Evolutionary conservation across 805 yeast genomes (phyloP).

Genomic region (Wickerhamiella siamensis): DNA sequence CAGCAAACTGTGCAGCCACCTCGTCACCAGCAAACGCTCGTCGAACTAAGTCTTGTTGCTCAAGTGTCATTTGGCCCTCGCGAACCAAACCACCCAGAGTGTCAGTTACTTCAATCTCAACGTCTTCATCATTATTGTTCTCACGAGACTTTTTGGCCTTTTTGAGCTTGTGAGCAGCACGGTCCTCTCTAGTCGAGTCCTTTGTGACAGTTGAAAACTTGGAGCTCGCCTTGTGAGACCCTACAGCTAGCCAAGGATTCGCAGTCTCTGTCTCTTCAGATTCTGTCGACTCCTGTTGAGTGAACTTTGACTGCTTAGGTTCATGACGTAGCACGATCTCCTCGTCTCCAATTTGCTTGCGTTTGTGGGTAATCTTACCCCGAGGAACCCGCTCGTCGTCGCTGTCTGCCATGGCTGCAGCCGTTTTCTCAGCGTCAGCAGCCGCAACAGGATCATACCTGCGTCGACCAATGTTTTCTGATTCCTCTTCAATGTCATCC

Average conservation of each 20-base stretch:
- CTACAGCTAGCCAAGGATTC: conserved; percentile 31
- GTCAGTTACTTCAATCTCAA: conserved; percentile 13
- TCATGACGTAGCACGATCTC: conserved; percentile 3
- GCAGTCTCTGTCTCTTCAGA: conserved; percentile 12
- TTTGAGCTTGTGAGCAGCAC: conserved; percentile 16
- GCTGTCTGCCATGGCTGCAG: conserved; percentile 11
- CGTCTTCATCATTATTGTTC: conserved; percentile 11
- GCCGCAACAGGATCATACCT: background rate
- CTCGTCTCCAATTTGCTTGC: conserved; percentile 5
- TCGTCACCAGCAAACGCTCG: conserved; percentile 98
- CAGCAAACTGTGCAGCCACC: conserved; percentile 65
- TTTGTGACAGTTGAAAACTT: conserved; percentile 38
- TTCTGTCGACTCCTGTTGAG: conserved; percentile 5
- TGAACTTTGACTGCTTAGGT: conserved; percentile 9
- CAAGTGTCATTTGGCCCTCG: conserved; percentile 18
- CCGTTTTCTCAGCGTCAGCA: conserved; percentile 6
- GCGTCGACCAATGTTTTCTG: conserved; percentile 4
- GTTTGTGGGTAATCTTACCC: conserved; percentile 3
- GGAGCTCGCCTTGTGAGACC: conserved; percentile 30
- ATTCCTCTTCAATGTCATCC: conserved; percentile 20
- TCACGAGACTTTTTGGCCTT: conserved; percentile 25
- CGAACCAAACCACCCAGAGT: conserved; percentile 15
- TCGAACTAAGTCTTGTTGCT: conserved; percentile 49
- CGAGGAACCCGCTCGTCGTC: conserved; percentile 1
- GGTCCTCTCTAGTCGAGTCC: conserved; percentile 10